Base-by-base conservation (phyloP, 1,139 yeast genomes). In the Candida pseudoviswanathii region DNA sequence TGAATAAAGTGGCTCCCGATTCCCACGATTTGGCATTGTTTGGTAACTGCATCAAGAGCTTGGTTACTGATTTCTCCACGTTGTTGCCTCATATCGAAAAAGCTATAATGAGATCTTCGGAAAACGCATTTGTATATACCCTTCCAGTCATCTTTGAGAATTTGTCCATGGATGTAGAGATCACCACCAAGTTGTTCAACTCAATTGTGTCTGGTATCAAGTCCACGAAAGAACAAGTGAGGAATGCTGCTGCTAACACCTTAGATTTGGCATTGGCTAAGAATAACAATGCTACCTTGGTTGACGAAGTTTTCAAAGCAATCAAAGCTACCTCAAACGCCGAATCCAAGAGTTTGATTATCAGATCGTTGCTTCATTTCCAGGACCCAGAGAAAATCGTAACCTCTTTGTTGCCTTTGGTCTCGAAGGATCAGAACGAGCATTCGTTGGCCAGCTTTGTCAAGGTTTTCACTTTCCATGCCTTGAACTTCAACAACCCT, bases 21-120 rank as follows among this genome's bases (percentile, higher is more conserved):
- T 43, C 51, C 2, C 49, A 55, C 25, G 59, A 68, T 6, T 51
- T 70, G 42, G 57, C 57, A 25, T 54, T 59, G 3, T 68, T 82
- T 52, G 73, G 69, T 31, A 54, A 63, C 21, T 81, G 81, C 56
- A 61, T 82, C 26, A 58, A 64, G 21, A 75, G 74, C 11, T 73
- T 76, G 52, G 63, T 85, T 4, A 59, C 70, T 4, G 73, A 75
- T 10, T 74, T 87, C 49, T 66, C 63, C 11, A 57, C 63, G 0
- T 49, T 59, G 3, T 56, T 90, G 16, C 90, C 96, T 2, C 74
- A 79, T 16, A 62, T 92, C 46, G 94, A 89, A 57, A 91, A 89
- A 62, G 81, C 95, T 0, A 77, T 87, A 45, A 74, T 94, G 60
- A 81, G 97, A 64, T 84, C 96, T 2, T 88, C 97, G 0, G 98